Conservation (phyloP, 208 protist species). For the Phytomonas francai region DNA sequence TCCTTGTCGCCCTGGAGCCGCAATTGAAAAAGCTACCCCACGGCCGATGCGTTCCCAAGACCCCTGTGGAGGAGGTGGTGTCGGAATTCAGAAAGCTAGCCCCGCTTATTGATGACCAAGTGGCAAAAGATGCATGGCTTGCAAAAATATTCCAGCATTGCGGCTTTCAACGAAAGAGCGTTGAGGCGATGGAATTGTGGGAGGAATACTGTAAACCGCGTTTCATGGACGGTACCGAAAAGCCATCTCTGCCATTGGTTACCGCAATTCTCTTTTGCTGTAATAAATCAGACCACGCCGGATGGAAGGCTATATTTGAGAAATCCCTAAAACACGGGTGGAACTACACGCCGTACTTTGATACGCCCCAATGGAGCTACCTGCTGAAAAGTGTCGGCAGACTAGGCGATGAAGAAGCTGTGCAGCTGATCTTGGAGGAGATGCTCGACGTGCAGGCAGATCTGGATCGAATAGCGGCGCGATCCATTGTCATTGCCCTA, state of each 20-base stretch:
- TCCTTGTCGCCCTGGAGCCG: conserved; percentile 66
- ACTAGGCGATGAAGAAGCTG: conserved; percentile 69
- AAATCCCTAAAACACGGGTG: conserved; percentile 70
- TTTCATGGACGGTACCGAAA: conserved; percentile 32
- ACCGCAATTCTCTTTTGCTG: conserved; percentile 78
- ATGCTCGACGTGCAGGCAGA: conserved; percentile 85
- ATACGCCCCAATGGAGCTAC: conserved; percentile 78
- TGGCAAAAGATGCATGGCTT: conserved; percentile 65
- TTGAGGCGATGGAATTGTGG: conserved; percentile 65
- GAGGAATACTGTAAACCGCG: conserved; percentile 50
- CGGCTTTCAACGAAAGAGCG: conserved; percentile 60
- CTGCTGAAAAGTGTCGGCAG: conserved; percentile 73
- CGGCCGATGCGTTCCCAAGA: conserved; percentile 62
- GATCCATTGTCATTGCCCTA: conserved; percentile 69
- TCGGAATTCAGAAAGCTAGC: conserved; percentile 60
- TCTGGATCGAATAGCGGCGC: conserved; percentile 70
- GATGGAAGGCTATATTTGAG: conserved; percentile 68
- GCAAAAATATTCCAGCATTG: conserved; percentile 85
- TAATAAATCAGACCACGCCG: conserved; percentile 53
- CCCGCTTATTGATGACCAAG: conserved; percentile 59
- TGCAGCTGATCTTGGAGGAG: conserved; percentile 69
- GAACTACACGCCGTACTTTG: conserved; percentile 81
- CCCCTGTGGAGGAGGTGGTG: conserved; percentile 64
- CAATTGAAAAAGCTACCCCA: conserved; percentile 80
- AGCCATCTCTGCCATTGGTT: conserved; percentile 60